These are phyloP conservation scores for Pseudogymnoascus sp. DNA, from an alignment of 2,329 filamentous ascomycete genomes.

Conservation along the genomic window DNA sequence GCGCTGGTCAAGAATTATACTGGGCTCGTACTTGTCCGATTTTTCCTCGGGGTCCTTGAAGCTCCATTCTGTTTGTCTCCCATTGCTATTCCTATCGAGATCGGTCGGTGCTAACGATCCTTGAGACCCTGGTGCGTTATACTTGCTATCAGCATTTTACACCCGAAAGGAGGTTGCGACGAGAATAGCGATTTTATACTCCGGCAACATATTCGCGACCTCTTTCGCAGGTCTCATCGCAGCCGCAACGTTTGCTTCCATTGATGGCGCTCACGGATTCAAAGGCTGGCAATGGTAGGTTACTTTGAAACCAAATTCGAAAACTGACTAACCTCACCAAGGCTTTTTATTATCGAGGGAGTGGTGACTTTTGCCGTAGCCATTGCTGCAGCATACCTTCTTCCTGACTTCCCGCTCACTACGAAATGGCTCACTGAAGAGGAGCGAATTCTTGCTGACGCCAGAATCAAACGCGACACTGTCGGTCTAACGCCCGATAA, in stretches of 20 bases:
- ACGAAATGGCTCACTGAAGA: slow-evolving; percentile 32
- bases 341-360: slow-evolving; percentile 37
- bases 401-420: slow-evolving; percentile 34
- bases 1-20: slow-evolving; percentile 33
- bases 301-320: background rate
- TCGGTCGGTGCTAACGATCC: background rate
- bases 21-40: slow-evolving; percentile 32
- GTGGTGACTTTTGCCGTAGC: slow-evolving; percentile 31
- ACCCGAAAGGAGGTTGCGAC: slow-evolving; percentile 33
- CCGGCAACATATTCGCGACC: slow-evolving; percentile 33
- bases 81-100: background rate
- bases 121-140: slow-evolving; percentile 23
- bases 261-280: slow-evolving; percentile 33
- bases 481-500: slow-evolving; percentile 38
- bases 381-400: slow-evolving; percentile 29
- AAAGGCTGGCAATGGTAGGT: slow-evolving; percentile 34
- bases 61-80: slow-evolving; percentile 23
- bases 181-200: slow-evolving; percentile 33
- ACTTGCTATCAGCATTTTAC: slow-evolving; percentile 32
- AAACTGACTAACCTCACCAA: background rate
- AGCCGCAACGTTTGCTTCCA: slow-evolving; percentile 25
- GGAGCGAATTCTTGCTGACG: slow-evolving; percentile 37
- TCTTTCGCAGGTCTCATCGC: slow-evolving; percentile 37
- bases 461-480: slow-evolving; percentile 38
- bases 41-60: slow-evolving; percentile 33